Base-by-base conservation (phyloP, 176 grass and related monocot species). In the Oryza longistaminata region DNA sequence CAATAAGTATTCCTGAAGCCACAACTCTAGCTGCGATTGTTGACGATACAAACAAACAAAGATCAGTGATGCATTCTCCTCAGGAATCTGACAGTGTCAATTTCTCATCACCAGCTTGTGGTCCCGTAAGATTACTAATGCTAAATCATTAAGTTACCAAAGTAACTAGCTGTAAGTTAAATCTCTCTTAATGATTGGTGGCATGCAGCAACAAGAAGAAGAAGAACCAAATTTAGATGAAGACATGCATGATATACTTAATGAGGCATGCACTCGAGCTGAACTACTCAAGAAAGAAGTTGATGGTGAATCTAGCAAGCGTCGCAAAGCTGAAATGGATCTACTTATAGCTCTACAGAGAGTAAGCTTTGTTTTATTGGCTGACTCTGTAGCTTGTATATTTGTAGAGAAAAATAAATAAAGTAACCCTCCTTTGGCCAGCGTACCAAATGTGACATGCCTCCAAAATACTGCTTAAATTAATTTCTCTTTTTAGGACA, bases 161-260 rank as follows among this genome's bases (percentile, higher is more conserved):
- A 24, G 58, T 22, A 24, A 22, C 9, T 62, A 24, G 0, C 9
- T 62, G 19, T 21, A 24, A 22, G 58, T 24, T 22, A 62, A 62
- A 62, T 60, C 5, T 62, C 2, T 62, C 22, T 58, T 39, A 7
- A 3, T 46, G 19, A 68, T 75, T 79, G 58, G 11, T 78, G 39
- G 17, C 55, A 4, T 66, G 82, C 50, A 90, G 52, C 74, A 92
- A 84, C 80, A 92, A 87, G 86, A 94, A 21, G 21, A 92, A 87
- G 86, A 94, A 21, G 21, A 92, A 64, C 13, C 5, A 11, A 76
- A 84, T 33, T 26, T 80, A 66, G 44, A 94, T 69, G 62, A 21
- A 69, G 68, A 86, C 48, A 22, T 83, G 64, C 81, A 87, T 77
- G 64, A 74, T 27, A 85, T 85, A 46, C 80, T 82, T 62, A 80